phyloP scores from a whole-genome alignment of 2,329 filamentous ascomycete genomes.

The Phaeosphaeria sp. region DNA sequence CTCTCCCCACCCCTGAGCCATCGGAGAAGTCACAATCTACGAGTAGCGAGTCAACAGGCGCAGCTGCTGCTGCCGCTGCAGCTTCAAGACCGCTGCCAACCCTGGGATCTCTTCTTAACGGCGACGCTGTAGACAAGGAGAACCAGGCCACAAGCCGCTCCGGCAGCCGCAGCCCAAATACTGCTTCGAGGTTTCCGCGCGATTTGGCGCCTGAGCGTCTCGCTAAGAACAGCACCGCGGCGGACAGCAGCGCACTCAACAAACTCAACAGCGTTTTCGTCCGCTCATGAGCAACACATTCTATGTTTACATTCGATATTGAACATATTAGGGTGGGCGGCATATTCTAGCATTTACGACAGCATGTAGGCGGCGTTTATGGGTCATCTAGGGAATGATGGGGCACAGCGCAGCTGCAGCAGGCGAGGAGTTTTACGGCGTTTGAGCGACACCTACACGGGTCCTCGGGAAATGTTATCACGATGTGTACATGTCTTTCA shows the following conservation, averaged over 20 bases:
- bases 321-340: conserved; percentile 5
- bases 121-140: conserved; percentile 34
- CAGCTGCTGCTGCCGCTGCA: conserved; percentile 19
- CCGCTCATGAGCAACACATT: conserved; percentile 25
- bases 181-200: conserved; percentile 34
- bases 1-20: conserved; percentile 39
- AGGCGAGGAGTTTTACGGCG: conserved; percentile 14
- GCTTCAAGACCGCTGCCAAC: conserved; percentile 56
- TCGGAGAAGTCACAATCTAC: conserved; percentile 51
- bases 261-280: conserved; percentile 46
- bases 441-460: background rate
- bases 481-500: background rate
- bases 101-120: conserved; percentile 43
- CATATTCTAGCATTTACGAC: conserved; percentile 27
- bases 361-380: conserved; percentile 40
- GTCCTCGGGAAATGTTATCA: background rate
- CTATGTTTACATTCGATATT: background rate
- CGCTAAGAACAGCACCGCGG: conserved; percentile 40
- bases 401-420: background rate
- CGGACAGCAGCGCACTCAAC: conserved; percentile 39
- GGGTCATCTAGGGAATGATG: background rate
- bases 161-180: conserved; percentile 52
- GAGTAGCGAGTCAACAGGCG: conserved; percentile 46
- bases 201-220: conserved; percentile 42
- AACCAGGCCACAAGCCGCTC: conserved; percentile 47